Evolutionary conservation across 352 stramenopile genomes (phyloP).

Genomic region (Globisporangium yorkense): DNA sequence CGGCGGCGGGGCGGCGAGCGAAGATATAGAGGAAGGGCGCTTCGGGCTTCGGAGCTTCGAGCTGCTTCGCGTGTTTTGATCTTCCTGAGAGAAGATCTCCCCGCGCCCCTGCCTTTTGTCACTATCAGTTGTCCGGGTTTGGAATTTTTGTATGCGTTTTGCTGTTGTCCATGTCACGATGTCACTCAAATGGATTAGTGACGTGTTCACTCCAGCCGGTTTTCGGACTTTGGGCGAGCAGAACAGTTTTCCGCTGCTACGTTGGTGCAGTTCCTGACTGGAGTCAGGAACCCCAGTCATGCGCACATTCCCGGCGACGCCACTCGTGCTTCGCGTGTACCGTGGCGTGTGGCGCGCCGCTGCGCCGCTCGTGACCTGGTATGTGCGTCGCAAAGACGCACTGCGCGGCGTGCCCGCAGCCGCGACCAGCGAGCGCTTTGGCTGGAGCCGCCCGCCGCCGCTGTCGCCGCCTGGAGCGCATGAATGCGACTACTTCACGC

Average conservation of each 20-base stretch:
- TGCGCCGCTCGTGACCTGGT: slow-evolving; percentile 48
- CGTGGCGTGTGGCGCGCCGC: slow-evolving; percentile 41
- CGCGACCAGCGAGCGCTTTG: slow-evolving; percentile 52
- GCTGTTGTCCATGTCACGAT: too few species aligned
- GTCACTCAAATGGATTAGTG: too few species aligned
- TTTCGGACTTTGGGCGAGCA: too few species aligned
- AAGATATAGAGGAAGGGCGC: background rate
- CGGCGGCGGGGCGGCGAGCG: background rate
- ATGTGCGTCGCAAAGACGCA: slow-evolving; percentile 47
- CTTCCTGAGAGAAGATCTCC: background rate
- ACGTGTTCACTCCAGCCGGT: too few species aligned
- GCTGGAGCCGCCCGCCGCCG: slow-evolving; percentile 31
- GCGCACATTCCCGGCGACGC: too few species aligned
- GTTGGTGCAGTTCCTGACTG: too few species aligned
- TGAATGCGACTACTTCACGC: slow-evolving; percentile 17
- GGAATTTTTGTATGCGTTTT: too few species aligned
- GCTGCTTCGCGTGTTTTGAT: background rate
- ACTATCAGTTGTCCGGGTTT: too few species aligned
- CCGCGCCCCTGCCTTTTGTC: too few species aligned
- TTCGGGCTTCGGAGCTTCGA: background rate
- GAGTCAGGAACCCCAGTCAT: too few species aligned
- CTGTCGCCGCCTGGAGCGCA: background rate
- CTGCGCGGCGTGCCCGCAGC: slow-evolving; percentile 22
- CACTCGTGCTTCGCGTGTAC: slow-evolving; percentile 21
- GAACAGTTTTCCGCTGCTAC: too few species aligned